phyloP scores from a whole-genome alignment of 768 basidiomycete species.

The Coprinopsis sp. region DNA sequence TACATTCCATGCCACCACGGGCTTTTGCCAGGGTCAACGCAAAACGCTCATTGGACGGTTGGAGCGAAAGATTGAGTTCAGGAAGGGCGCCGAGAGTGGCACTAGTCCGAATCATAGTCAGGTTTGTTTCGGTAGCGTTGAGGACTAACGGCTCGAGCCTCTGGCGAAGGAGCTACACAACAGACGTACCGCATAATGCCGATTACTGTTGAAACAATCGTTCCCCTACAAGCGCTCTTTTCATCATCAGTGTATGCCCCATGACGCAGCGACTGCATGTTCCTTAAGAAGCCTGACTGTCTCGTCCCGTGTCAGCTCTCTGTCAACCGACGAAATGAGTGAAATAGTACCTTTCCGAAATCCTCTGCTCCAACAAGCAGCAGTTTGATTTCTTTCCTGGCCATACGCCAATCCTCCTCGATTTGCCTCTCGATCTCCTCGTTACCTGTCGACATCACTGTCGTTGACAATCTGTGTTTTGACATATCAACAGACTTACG shows the following conservation, averaged over 20 bases:
- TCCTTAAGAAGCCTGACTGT: constrained; percentile 87
- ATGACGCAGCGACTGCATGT: constrained; percentile 96
- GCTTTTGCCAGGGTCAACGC: too few relatives aligned
- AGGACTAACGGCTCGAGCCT: too few relatives aligned
- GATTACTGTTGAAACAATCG: constrained; percentile 89
- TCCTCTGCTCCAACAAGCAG: constrained; percentile 92
- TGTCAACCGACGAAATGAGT: background rate
- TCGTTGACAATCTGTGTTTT: background rate
- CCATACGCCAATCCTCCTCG: constrained; percentile 79
- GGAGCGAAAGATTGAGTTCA: constrained; percentile 70
- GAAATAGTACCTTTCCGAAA: constrained; percentile 75
- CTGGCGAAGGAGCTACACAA: too few relatives aligned
- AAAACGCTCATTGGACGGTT: constrained; percentile 68
- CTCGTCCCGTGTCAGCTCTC: background rate
- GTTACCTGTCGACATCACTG: constrained; percentile 49
- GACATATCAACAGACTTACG: too few relatives aligned
- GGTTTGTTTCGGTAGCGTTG: background rate
- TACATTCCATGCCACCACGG: constrained; percentile 55
- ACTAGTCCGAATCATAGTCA: constrained; percentile 25
- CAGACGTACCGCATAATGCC: constrained; percentile 91
- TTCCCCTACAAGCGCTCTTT: constrained; percentile 90
- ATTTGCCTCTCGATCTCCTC: constrained; percentile 93
- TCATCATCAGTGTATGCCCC: constrained; percentile 85
- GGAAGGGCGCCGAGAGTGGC: constrained; percentile 93
- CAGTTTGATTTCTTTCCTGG: constrained; percentile 96